These are phyloP conservation scores for Colletotrichum coccodes DNA, from an alignment of 2,329 filamentous ascomycete species.

Conservation along the genomic window DNA sequence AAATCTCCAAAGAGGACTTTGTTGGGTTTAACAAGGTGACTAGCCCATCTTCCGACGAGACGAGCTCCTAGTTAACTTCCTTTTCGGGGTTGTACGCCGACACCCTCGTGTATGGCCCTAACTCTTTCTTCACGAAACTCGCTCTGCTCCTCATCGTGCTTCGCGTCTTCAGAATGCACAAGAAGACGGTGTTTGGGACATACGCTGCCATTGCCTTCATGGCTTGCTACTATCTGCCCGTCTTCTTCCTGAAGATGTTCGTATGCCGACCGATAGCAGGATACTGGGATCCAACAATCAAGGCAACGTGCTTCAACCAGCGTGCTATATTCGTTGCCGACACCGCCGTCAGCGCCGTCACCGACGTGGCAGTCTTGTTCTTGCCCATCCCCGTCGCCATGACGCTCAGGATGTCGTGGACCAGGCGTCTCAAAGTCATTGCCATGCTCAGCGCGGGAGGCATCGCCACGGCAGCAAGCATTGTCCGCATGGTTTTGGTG, in stretches of 20 bases:
- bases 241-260: constrained; percentile 49
- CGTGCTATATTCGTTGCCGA: constrained; percentile 43
- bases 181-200: constrained; percentile 49
- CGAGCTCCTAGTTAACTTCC: not conserved
- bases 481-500: constrained; percentile 41
- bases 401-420: constrained; percentile 42
- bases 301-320: constrained; percentile 48
- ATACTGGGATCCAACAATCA: constrained; percentile 47
- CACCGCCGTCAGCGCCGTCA: constrained; percentile 43
- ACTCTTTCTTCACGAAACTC: constrained; percentile 52
- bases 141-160: constrained; percentile 53
- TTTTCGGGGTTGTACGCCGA: constrained; percentile 45
- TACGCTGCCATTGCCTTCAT: constrained; percentile 49
- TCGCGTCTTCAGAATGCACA: constrained; percentile 53
- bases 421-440: constrained; percentile 42
- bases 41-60: not conserved
- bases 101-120: constrained; percentile 56
- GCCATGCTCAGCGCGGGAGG: constrained; percentile 44
- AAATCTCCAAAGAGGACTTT: constrained; percentile 42
- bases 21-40: constrained; percentile 48
- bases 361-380: constrained; percentile 43
- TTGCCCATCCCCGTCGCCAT: constrained; percentile 44
- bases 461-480: constrained; percentile 43
- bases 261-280: constrained; percentile 51
- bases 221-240: constrained; percentile 44